Evolutionary conservation across 1,139 yeast genomes (phyloP), one percentile per base, ranked within the genome.

Genomic region (Hansenula sp.): DNA sequence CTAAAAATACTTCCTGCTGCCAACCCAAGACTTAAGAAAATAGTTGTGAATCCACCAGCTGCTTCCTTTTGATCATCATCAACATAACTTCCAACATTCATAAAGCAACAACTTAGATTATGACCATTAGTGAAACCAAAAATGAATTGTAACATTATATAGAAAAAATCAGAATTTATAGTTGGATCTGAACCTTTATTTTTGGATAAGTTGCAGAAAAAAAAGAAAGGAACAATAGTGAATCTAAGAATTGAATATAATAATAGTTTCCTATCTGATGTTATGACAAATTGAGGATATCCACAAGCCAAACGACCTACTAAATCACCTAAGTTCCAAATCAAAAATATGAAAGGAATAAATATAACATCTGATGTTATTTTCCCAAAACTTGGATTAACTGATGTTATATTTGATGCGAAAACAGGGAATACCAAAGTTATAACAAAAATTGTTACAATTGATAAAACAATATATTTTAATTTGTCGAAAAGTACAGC

Each of bases 111-210:
- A 6, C 96, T 84, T 44, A 87, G 76, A 33, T 87, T 70, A 55
- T 90, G 96, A 5, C 99, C 99, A 59, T 88, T 90, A 8, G 96
- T 79, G 40, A 88, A 57, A 0, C 99, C 99, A 68, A 89, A 93
- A 11, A 77, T 44, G 43, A 89, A 76, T 62, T 90, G 96, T 27
- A 88, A 59, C 1, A 76, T 27, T 43, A 89, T 63, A 62, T 91
- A 93, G 66, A 84, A 69, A 4, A 74, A 19, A 58, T 91, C 97
- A 3, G 87, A 79, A 33, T 72, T 62, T 19, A 80, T 64, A 13
- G 71, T n/a, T 10, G 55, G 48, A 4, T 42, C 34, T 3, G 25
- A 21, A 21, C 44, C 47, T 11, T 72, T 66, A 7, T 51, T 44
- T 31, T 66, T 68, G 42, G 76, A 74, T 33, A 80, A 62, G 56